Evolutionary conservation across 352 stramenopile species (phyloP), one percentile per base, ranked within the genome.

Genomic region (Phytophthora lateralis): DNA sequence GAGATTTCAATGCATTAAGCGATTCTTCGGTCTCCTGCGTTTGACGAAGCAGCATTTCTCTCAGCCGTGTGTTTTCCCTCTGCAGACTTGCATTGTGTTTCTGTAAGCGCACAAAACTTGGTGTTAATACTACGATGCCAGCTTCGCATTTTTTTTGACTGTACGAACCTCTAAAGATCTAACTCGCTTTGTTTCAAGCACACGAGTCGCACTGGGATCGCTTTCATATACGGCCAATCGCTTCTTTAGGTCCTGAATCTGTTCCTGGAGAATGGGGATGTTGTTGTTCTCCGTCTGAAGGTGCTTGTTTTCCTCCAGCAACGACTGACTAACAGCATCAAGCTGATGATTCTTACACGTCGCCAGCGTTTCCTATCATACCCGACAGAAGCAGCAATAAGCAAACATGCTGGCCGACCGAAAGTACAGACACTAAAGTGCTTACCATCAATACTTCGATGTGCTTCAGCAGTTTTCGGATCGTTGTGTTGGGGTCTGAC

Each of bases 231-330:
- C 18, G 11, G 56, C 38, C 9, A 86, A 45, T 21, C 71, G 66
- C 44, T 86, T 89, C 60, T 93, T 93, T 41, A 93, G 66, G 17
- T 73, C 69, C 2, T 78, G 55, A 43, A 93, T 76, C 67, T 93
- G 67, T 15, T 87, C 75, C 55, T 90, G 81, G 24, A 94, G 64
- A 39, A 94, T 85, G 3, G 85, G 84, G 32, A 94, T 91, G 71
- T 94, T 94, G 71, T 91, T 91, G 74, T 91, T 91, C 45, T 94
- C 85, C 7, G 86, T 88, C 60, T 82, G 80, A 11, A 94, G 59
- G 7, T 76, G 77, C 21, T 69, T 74, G 45, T 84, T 92, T 26
- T 92, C 85, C 35, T 84, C 79, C 20, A 88, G 20, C 12, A 94
- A 69, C 9, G 67, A 63, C 4, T 77, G 55, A 7, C 76, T 73